These are phyloP conservation scores for Penicillium fimorum DNA, from an alignment of 495 filamentous ascomycete species.

Conservation along the genomic window DNA sequence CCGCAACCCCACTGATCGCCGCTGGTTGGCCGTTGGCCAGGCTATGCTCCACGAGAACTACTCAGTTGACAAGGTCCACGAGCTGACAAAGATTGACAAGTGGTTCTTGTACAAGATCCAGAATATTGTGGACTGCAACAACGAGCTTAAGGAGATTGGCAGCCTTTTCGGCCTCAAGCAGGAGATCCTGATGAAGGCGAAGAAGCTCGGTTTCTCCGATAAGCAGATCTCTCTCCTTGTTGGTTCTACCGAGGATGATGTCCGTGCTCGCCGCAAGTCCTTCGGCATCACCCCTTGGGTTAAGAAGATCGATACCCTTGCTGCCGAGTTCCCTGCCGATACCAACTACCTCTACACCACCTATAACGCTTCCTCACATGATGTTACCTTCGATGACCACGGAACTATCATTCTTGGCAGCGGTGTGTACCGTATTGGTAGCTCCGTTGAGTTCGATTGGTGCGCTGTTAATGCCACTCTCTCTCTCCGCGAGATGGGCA, in stretches of 20 bases:
- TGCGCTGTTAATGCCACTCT: conserved; percentile 93
- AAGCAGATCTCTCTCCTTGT: conserved; percentile 90
- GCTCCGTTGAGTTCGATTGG: conserved; percentile 98
- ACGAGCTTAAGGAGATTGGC: conserved; percentile 83
- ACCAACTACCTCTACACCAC: conserved; percentile 98
- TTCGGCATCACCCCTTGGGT: conserved; percentile 88
- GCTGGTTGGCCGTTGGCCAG: conserved; percentile 96
- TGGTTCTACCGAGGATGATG: conserved; percentile 80
- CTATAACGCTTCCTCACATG: conserved; percentile 94
- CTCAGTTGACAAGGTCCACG: conserved; percentile 84
- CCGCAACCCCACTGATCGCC: conserved; percentile 86
- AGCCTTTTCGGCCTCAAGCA: conserved; percentile 82
- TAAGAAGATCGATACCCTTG: conserved; percentile 97
- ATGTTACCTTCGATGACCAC: conserved; percentile 93
- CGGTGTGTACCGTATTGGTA: conserved; percentile 95
- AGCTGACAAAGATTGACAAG: conserved; percentile 96
- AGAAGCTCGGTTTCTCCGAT: conserved; percentile 97
- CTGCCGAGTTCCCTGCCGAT: conserved; percentile 95
- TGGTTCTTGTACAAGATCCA: conserved; percentile 99
- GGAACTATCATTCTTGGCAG: conserved; percentile 86
- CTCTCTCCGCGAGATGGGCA: conserved; percentile 81
- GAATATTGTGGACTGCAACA: conserved; percentile 88
- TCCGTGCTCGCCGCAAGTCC: conserved; percentile 77
- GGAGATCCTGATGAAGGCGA: conserved; percentile 82
- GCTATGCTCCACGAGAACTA: conserved; percentile 97